These are phyloP conservation scores for Asterochloris sp. DNA, from an alignment of 139 green algal genomes.

Conservation along the genomic window DNA sequence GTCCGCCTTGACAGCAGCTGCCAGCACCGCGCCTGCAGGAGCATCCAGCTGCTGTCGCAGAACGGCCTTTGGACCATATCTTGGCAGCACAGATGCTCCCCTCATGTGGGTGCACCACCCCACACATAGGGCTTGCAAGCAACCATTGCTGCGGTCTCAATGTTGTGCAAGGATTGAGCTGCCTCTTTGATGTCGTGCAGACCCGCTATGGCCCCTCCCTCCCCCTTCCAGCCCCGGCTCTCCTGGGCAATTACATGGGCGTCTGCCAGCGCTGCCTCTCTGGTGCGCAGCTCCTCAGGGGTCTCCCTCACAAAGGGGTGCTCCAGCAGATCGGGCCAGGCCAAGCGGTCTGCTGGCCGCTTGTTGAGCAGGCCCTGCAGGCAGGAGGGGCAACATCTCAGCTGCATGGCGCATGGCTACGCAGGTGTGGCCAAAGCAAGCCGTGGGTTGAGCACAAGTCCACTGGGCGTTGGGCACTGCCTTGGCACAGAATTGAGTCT, in stretches of 20 bases:
- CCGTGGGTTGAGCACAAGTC: background rate
- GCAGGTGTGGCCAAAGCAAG: background rate
- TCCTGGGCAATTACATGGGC: conserved; percentile 28
- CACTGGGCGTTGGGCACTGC: background rate
- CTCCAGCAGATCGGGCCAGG: conserved; percentile 88
- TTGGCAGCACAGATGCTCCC: too few relatives aligned
- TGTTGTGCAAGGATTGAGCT: too few relatives aligned
- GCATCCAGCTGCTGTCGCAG: background rate
- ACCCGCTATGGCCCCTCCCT: conserved; percentile 61
- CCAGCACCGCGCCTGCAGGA: conserved; percentile 54
- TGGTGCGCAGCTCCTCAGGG: conserved; percentile 36
- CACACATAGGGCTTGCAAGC: too few relatives aligned
- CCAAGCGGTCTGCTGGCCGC: conserved; percentile 73
- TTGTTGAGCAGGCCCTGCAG: conserved; percentile 93
- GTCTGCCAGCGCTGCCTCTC: conserved; percentile 48
- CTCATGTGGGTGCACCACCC: too few relatives aligned
- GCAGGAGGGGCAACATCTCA: background rate
- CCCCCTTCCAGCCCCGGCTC: conserved; percentile 44
- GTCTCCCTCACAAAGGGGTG: conserved; percentile 93
- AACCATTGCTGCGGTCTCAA: too few relatives aligned
- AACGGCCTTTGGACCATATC: too few relatives aligned
- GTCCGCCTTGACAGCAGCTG: conserved; percentile 26
- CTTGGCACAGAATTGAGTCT: background rate
- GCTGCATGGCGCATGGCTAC: background rate
- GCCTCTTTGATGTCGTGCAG: background rate